Evolutionary conservation across 2,329 filamentous ascomycete genomes (phyloP).

Genomic region (Mycosphaerella sp.): DNA sequence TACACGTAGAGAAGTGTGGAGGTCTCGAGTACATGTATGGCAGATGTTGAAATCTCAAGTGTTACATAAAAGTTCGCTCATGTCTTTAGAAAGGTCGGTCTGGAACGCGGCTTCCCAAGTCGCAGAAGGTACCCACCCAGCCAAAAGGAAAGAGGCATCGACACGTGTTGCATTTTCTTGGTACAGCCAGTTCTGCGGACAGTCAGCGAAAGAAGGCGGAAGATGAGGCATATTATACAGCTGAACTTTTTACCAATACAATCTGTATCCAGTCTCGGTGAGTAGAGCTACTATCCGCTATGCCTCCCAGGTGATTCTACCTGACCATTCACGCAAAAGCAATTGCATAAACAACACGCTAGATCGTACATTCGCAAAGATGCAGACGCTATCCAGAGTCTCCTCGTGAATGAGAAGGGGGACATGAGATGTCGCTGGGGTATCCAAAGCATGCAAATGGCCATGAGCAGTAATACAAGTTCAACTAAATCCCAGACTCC

Average conservation of each 20-base stretch:
- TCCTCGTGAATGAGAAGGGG: neutral
- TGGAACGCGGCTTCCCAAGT: neutral
- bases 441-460: constrained; percentile 4
- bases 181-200: neutral
- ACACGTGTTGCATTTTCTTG: neutral
- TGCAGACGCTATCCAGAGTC: constrained; percentile 1
- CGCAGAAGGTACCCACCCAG: neutral
- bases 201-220: neutral
- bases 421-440: constrained; percentile 2
- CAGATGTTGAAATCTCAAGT: neutral
- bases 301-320: neutral
- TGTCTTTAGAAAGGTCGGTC: neutral
- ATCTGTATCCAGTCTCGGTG: constrained; percentile 4
- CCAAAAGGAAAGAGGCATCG: neutral
- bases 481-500: neutral
- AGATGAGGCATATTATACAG: neutral
- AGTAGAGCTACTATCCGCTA: constrained; percentile 8
- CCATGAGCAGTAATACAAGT: constrained; percentile 6
- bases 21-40: neutral
- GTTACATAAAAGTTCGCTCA: neutral
- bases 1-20: neutral
- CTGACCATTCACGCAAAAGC: neutral
- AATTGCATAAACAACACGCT: constrained; percentile 8
- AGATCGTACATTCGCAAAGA: constrained; percentile 5
- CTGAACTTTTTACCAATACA: neutral